Evolutionary conservation across 305 asterid species (phyloP), one percentile per base, ranked within the genome.

Genomic region (Ilex paraguariensis): DNA sequence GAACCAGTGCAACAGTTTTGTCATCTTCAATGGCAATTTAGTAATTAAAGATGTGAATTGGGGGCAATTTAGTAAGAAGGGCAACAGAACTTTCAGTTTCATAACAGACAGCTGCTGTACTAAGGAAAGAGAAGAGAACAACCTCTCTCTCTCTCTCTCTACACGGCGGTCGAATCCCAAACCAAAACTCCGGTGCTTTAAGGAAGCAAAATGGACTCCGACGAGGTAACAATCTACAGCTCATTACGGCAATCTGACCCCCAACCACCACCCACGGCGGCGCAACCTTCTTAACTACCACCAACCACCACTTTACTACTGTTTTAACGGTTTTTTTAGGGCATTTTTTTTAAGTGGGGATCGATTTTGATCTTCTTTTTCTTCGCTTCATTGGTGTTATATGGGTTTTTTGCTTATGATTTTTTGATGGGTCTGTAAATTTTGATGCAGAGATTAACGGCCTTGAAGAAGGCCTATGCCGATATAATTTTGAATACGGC

Each of bases 381-480:
- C 67, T 48, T 28, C 49, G 40, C 55, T 70, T 66, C 31, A 14
- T 52, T 52, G n/a, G 28, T 54, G 44, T 13, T 56, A 3, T 31
- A 61, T 31, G 8, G 54, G 15, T 66, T 49, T 15, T 57, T 58
- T 21, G 54, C 59, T 12, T 61, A 45, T 36, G 7, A 6, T 48
- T 32, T 12, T 15, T 65, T 58, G 57, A 60, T 12, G 36, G 57
- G 31, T 60, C 68, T 64, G 44, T 28, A 42, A n/a, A n/a, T 50
- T 56, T 68, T 68, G 60, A 55, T 70, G 76, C 70, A 92, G 97
- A 87, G 82, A 74, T 56, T 85, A 73, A 68, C 60, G 69, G 87
- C 84, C 42, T 73, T 89, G 88, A 82, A 91, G 84, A 88, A 84
- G 78, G 97, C 95, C 3, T 89, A 89, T 57, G 91, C 89, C 46